phyloP scores from a whole-genome alignment of 257 asterid species.

The Lithospermum erythrorhizon region DNA sequence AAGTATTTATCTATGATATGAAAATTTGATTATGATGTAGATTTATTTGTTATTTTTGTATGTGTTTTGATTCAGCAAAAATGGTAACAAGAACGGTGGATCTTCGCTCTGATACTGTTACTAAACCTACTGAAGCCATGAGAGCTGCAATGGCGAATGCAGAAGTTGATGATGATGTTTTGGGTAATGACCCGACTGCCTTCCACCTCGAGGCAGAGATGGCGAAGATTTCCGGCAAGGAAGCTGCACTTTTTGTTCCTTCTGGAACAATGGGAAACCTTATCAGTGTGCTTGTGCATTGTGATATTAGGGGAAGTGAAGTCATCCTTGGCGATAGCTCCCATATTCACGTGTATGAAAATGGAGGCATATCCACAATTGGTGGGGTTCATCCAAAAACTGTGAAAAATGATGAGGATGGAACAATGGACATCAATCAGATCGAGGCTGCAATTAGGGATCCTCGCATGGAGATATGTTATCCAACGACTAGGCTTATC shows the following conservation, averaged over 20 bases:
- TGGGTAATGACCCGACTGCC: constrained; percentile 91
- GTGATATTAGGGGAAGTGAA: constrained; percentile 91
- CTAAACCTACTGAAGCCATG: constrained; percentile 90
- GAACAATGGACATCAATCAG: constrained; percentile 76
- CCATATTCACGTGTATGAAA: constrained; percentile 88
- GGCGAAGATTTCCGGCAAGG: constrained; percentile 74
- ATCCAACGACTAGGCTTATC: constrained; percentile 84
- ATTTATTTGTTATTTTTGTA: neutral
- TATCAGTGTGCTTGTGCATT: constrained; percentile 74
- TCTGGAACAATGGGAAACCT: constrained; percentile 99
- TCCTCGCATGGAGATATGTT: constrained; percentile 65
- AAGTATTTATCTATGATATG: no score
- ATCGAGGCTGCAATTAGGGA: constrained; percentile 91
- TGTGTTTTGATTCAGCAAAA: constrained; percentile 16
- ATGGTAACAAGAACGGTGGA: constrained; percentile 84
- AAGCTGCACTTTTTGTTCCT: constrained; percentile 81
- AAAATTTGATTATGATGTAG: neutral
- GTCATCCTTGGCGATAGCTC: constrained; percentile 81
- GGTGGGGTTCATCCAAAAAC: constrained; percentile 98
- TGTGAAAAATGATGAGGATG: constrained; percentile 76
- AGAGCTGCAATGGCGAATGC: constrained; percentile 88
- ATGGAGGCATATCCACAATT: constrained; percentile 93
- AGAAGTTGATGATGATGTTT: constrained; percentile 92
- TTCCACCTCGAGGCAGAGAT: constrained; percentile 66
- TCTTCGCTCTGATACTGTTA: constrained; percentile 92